Base-by-base conservation (phyloP, 1,139 yeast species). In the Kluyveromyces marxianus region DNA sequence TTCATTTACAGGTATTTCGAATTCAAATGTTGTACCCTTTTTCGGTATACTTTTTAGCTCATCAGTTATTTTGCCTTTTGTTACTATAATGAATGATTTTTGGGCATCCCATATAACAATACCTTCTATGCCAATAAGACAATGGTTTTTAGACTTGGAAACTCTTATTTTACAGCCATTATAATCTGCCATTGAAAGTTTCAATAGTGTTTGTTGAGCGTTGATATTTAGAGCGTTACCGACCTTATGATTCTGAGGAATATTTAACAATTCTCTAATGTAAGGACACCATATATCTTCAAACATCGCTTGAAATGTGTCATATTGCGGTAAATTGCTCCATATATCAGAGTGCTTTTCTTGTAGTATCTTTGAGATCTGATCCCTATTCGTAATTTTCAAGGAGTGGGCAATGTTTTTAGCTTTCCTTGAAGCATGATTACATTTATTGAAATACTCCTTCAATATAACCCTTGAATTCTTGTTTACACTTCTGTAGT, bases 31-130 rank as follows among this genome's bases (percentile, higher is more conserved):
- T 0, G 82, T 68, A 2, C 84, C 84, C 45, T 70, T 70, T 57
- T 85, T 85, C 32, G 84, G 81, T 10, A 82, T 60, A 48, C 76
- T 64, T 54, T 75, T 71, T 30, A 83, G 51, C 7, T 81, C 79
- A 27, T 83, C 83, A 1, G 76, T 69, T 41, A 65, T 56, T 45
- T 69, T 68, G 41, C 79, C 68, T 2, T 78, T 77, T 0, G 77
- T 74, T 29, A 83, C 79, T 42, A 90, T 56, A 3, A 88, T 76
- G 58, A 88, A 84, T 46, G 78, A 76, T 55, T 83, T 79, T 60
- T 86, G 90, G 5, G 92, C 78, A 60, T 92, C 98, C 83, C 95
- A 86, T 1, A 88, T 69, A 1, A 90, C 88, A 4, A 90, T 84
- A 0, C 98, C 98, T 37, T 72, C 56, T 21, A 75, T 56, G 0